Percentiles rank a stretch among this genome's conserved stretches.
These are phyloP conservation scores for Calonectria pseudoreteaudii DNA, from an alignment of 2,329 filamentous ascomycete genomes.

Conservation along the genomic window DNA sequence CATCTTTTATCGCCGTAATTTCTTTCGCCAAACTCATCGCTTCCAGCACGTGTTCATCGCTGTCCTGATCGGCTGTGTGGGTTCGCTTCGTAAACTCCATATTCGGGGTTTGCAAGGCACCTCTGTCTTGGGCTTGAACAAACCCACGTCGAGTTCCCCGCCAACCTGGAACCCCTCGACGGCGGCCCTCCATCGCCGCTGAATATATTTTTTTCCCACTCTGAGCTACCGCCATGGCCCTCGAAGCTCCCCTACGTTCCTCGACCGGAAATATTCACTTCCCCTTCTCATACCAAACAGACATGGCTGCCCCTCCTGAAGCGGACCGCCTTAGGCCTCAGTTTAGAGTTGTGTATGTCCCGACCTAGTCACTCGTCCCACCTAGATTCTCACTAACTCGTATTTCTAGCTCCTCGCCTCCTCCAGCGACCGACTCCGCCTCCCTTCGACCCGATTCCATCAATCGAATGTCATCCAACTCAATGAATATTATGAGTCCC, in stretches of 20 bases:
- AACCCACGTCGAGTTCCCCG: conserved; percentile 24
- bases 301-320: conserved; percentile 68
- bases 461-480: conserved; percentile 59
- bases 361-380: not conserved
- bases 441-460: conserved; percentile 65
- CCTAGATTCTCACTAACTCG: conserved; percentile 22
- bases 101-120: conserved; percentile 37
- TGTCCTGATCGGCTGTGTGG: not conserved
- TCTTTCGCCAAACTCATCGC: not conserved
- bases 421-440: conserved; percentile 55
- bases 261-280: conserved; percentile 65
- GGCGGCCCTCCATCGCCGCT: conserved; percentile 26
- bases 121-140: conserved; percentile 35
- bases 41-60: not conserved
- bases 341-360: conserved; percentile 64
- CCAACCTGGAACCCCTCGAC: conserved; percentile 27
- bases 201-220: conserved; percentile 10
- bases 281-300: conserved; percentile 56
- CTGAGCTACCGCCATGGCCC: conserved; percentile 47
- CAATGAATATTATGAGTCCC: conserved; percentile 69
- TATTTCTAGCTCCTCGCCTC: conserved; percentile 49
- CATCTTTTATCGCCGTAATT: not conserved
- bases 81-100: conserved; percentile 15
- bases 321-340: conserved; percentile 61
- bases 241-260: conserved; percentile 69